Conservation (phyloP, 2,329 filamentous ascomycete genomes). For the Hymenoscyphus repandus region DNA sequence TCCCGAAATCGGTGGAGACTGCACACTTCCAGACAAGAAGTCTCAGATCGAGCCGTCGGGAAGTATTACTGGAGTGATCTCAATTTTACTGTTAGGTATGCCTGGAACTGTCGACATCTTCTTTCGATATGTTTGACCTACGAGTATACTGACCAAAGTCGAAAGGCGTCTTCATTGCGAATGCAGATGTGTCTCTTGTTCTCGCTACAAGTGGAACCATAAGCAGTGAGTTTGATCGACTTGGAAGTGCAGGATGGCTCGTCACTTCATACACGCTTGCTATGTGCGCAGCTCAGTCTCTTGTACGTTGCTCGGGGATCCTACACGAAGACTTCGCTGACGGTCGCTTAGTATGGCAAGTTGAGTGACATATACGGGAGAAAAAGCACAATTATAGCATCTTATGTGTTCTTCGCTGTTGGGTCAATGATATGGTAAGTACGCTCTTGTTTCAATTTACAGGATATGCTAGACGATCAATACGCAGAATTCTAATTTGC, state of each 20-base stretch:
- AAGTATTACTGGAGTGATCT: conserved; percentile 18
- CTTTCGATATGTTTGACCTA: not conserved
- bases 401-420: conserved; percentile 43
- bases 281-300: conserved; percentile 48
- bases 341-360: conserved; percentile 37
- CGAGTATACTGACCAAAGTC: conserved; percentile 43
- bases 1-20: not conserved
- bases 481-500: not conserved
- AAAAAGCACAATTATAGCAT: conserved; percentile 45
- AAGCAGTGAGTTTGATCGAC: conserved; percentile 53
- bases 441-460: not conserved
- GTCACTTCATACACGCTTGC: conserved; percentile 46
- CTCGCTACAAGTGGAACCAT: conserved; percentile 61
- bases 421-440: conserved; percentile 39
- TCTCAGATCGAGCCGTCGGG: not conserved
- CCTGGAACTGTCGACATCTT: not conserved
- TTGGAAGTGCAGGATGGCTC: conserved; percentile 54
- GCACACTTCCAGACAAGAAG: not conserved
- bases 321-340: conserved; percentile 20
- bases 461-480: too few relatives aligned
- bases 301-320: conserved; percentile 40
- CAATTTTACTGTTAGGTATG: conserved; percentile 16
- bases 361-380: conserved; percentile 56
- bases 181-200: conserved; percentile 60
- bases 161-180: conserved; percentile 61